Evolutionary conservation across 164 flowering plant species (phyloP).

Genomic region (Hamamelis virginiana): DNA sequence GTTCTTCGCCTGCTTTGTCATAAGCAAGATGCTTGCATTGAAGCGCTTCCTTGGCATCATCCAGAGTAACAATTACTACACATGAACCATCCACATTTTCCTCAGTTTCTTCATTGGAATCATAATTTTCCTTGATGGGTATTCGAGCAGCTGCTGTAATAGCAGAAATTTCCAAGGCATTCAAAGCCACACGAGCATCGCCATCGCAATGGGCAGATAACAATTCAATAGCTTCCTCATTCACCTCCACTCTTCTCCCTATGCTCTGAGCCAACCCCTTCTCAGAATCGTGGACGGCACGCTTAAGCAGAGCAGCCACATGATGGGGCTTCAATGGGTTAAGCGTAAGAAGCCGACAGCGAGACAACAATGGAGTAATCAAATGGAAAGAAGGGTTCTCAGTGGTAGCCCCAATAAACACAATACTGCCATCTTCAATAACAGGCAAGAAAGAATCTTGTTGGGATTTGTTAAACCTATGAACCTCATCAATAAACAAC

Average conservation of each 20-base stretch:
- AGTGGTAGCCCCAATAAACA: slow-evolving; percentile 86
- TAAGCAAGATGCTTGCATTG: slow-evolving; percentile 79
- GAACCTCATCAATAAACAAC: slow-evolving; percentile 87
- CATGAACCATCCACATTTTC: slow-evolving; percentile 9
- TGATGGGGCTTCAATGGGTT: slow-evolving; percentile 50
- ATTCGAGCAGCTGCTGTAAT: slow-evolving; percentile 53
- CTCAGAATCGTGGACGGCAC: slow-evolving; percentile 46
- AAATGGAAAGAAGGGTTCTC: slow-evolving; percentile 93
- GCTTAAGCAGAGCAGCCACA: slow-evolving; percentile 34
- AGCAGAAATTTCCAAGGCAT: slow-evolving; percentile 72
- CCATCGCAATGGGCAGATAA: slow-evolving; percentile 69
- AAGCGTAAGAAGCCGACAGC: slow-evolving; percentile 69
- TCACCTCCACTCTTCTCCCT: slow-evolving; percentile 27
- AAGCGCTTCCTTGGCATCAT: slow-evolving; percentile 71
- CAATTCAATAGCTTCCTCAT: slow-evolving; percentile 47
- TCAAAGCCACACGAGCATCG: slow-evolving; percentile 88
- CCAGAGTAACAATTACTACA: slow-evolving; percentile 31
- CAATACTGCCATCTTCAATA: slow-evolving; percentile 79
- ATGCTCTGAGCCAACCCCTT: slow-evolving; percentile 51
- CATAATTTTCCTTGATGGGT: background rate
- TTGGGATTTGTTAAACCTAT: slow-evolving; percentile 83
- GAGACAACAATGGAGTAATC: slow-evolving; percentile 74
- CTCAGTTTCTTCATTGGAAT: slow-evolving; percentile 2
- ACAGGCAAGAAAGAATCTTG: slow-evolving; percentile 85
- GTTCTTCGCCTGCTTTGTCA: slow-evolving; percentile 80